phyloP scores from a whole-genome alignment of 306 rosid genomes.

The Psophocarpus tetragonolobus region DNA sequence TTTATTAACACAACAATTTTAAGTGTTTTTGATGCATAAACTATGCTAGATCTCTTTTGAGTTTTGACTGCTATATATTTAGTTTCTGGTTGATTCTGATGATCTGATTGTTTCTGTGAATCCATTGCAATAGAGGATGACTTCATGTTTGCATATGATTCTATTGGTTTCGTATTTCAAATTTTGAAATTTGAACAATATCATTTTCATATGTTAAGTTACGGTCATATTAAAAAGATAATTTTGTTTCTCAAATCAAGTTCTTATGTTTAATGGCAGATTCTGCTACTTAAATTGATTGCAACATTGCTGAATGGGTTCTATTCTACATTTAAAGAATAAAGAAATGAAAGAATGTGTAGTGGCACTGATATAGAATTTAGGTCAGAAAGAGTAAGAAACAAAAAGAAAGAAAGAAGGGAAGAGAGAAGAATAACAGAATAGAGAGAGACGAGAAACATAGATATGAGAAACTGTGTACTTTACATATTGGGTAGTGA shows the following conservation, averaged over 20 bases:
- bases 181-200: not conserved
- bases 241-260: not conserved
- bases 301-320: not conserved
- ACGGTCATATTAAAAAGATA: not conserved
- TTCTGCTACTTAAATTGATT: not conserved
- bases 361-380: not conserved
- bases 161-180: not conserved
- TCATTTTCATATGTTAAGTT: not conserved
- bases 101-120: not conserved
- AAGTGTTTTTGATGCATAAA: not conserved
- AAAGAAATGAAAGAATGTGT: not conserved
- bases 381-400: not conserved
- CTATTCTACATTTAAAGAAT: not conserved
- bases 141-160: conserved; percentile 10
- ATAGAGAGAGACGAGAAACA: not conserved
- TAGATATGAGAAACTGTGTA: not conserved
- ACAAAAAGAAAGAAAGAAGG: not conserved
- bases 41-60: not conserved
- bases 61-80: conserved; percentile 8
- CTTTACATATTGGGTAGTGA: not conserved
- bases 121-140: not conserved
- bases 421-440: not conserved
- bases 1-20: not conserved
- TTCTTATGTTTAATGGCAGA: not conserved
- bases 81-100: conserved; percentile 4